A percentile compares a stretch with the other conserved stretches of the same genome.
Evolutionary conservation across 1,139 yeast species (phyloP).

Genomic region (Diutina sp.): DNA sequence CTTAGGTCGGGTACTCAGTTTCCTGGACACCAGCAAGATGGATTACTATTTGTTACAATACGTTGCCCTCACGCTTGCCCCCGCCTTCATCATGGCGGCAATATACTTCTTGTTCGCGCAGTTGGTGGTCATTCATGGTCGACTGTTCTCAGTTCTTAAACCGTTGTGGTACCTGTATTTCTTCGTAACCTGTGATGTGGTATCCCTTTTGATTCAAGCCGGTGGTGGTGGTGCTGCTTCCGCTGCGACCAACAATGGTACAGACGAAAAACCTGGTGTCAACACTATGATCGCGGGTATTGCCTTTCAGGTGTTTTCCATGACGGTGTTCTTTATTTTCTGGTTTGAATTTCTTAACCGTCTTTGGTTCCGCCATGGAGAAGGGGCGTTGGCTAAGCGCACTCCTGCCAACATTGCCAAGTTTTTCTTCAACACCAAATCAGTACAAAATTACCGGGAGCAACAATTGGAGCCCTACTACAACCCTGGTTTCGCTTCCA

Average conservation of each 20-base stretch:
- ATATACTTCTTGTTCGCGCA: conserved; percentile 69
- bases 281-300: conserved; percentile 77
- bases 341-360: conserved; percentile 42
- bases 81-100: conserved; percentile 86
- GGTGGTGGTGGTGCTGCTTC: conserved; percentile 77
- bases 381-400: conserved; percentile 14
- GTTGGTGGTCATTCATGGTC: conserved; percentile 57
- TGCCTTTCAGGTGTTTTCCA: conserved; percentile 63
- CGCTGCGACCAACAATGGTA: conserved; percentile 45
- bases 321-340: conserved; percentile 47
- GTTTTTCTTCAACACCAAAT: conserved; percentile 16
- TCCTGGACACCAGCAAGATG: conserved; percentile 25
- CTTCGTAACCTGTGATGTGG: conserved; percentile 53
- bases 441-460: conserved; percentile 12
- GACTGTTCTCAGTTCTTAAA: conserved; percentile 42
- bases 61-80: conserved; percentile 50
- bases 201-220: conserved; percentile 67
- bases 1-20: conserved; percentile 39
- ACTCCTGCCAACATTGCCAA: conserved; percentile 16
- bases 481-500: conserved; percentile 19
- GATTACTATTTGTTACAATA: conserved; percentile 51
- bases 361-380: conserved; percentile 21
- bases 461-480: conserved; percentile 18
- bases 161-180: conserved; percentile 70
- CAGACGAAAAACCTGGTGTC: conserved; percentile 41